These are phyloP conservation scores for Lophium mytilinum DNA, from an alignment of 495 filamentous ascomycete species.

Conservation along the genomic window DNA sequence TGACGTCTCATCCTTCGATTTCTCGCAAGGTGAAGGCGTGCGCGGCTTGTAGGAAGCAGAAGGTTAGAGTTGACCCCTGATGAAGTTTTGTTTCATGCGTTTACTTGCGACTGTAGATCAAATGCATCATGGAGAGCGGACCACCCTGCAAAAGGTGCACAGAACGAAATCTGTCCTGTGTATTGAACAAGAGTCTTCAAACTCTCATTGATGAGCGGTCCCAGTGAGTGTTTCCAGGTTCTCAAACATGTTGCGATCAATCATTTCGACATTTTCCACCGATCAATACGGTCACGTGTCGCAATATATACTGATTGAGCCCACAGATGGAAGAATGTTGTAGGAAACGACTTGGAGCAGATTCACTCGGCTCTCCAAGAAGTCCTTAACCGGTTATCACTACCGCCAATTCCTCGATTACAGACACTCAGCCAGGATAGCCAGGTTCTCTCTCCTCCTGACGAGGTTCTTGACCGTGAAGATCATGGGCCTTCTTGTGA, in stretches of 20 bases:
- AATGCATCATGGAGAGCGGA: conserved; percentile 45
- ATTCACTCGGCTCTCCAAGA: conserved; percentile 21
- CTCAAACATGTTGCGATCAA: not conserved
- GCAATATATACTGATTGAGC: conserved; percentile 27
- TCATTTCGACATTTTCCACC: not conserved
- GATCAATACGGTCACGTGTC: not conserved
- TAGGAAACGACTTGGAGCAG: conserved; percentile 18
- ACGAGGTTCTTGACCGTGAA: conserved; percentile 27
- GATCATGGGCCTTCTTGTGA: conserved; percentile 29
- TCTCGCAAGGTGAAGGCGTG: conserved; percentile 50
- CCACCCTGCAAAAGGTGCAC: conserved; percentile 42
- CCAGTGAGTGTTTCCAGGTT: not conserved
- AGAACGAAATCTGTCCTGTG: conserved; percentile 45
- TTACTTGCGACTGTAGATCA: conserved; percentile 29
- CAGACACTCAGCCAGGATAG: conserved; percentile 11
- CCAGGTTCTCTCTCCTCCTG: conserved; percentile 7
- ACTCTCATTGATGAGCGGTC: conserved; percentile 41
- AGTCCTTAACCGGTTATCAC: conserved; percentile 15
- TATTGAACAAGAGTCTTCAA: conserved; percentile 50
- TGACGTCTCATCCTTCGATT: conserved; percentile 37
- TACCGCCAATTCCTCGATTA: conserved; percentile 24
- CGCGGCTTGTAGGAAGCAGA: conserved; percentile 48
- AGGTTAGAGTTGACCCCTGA: conserved; percentile 30
- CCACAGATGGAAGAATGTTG: conserved; percentile 27
- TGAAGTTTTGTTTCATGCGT: not conserved